Evolutionary conservation across 1,284 basidiomycete species (phyloP), one percentile per base, ranked within the genome.

Genomic region (Sporisorium scitamineum): DNA sequence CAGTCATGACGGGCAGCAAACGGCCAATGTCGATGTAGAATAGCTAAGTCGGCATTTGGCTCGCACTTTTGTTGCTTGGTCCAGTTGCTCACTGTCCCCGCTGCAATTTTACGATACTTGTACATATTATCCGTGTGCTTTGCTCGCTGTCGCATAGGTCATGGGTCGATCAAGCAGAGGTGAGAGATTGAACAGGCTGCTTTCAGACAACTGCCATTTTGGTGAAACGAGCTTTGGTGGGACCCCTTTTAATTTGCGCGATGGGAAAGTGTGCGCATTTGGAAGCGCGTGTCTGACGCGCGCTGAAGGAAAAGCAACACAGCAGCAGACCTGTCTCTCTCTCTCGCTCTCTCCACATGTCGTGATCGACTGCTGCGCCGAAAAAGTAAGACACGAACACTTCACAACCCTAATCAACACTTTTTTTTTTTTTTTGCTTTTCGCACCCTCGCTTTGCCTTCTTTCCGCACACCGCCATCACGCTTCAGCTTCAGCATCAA

Each of bases 351-450:
- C 39, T 42, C 39, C 39, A 42, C 51, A 52, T 31, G n/a, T 27
- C 24, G 24, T 10, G n/a, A 31, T 18, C n/a, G 9, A 18, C 48
- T 20, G 48, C 29, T 50, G 44, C 44, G 44, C 44, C 20, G 29
- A 31, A 50, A 50, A n/a, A 31, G n/a, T 31, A 27, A 48, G 26
- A 51, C 48, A 31, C 22, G 22, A 41, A 45, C 44, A 26, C 44
- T 45, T 45, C 44, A 45, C 18, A 22, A 52, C 5, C 31, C 31
- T 34, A 47, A 37, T 57, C 56, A 58, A 58, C 56, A 58, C 56
- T 58, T 32, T 58, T 48, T 22, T 9, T 16, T 24, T 54, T 29
- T 58, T 32, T 58, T 48, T 22, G 18, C 22, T 24, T 54, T 29
- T 26, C 39, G 31, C 41, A 39, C 5, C 14, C 31, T 26, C 34